A percentile compares a stretch with the other conserved stretches of the same genome.
Conservation (phyloP, 805 yeast species). For the Tetrapisispora pingtungensis region DNA sequence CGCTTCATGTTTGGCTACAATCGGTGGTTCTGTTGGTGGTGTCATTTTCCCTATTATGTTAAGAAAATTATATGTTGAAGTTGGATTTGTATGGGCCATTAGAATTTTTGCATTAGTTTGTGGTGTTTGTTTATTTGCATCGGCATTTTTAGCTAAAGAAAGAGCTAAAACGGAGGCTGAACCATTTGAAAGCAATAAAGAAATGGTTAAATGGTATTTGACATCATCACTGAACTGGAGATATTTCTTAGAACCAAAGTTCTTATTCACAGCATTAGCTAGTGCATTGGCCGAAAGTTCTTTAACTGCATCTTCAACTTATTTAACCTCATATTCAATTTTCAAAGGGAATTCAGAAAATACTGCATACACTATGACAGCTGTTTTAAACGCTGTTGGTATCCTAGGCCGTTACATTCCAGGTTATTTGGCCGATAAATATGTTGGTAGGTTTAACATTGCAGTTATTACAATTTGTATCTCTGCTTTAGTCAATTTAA, state of each 20-base stretch:
- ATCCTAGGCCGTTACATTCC: conserved; percentile 38
- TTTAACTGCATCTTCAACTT: conserved; percentile 39
- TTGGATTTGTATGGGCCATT: conserved; percentile 54
- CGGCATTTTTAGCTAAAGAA: conserved; percentile 34
- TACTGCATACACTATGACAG: conserved; percentile 38
- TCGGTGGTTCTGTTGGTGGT: conserved; percentile 52
- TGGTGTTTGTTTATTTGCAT: conserved; percentile 29
- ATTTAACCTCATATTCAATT: conserved; percentile 43
- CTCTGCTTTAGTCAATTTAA: conserved; percentile 30
- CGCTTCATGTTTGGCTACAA: conserved; percentile 41
- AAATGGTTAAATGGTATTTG: conserved; percentile 21
- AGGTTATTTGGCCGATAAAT: conserved; percentile 36
- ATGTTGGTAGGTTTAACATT: conserved; percentile 44
- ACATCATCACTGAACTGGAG: conserved; percentile 25
- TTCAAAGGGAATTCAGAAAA: conserved; percentile 37
- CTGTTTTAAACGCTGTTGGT: conserved; percentile 39
- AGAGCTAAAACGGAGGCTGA: conserved; percentile 25
- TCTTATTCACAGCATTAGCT: conserved; percentile 34
- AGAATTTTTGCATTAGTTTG: conserved; percentile 43
- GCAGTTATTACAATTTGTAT: conserved; percentile 31
- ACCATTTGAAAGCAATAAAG: conserved; percentile 32
- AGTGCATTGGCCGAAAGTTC: conserved; percentile 40
- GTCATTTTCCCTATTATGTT: conserved; percentile 45
- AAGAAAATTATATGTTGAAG: conserved; percentile 37
- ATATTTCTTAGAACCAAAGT: conserved; percentile 36